Evolutionary conservation across 805 yeast genomes (phyloP).

Genomic region (Cyberlindnera saturnus): DNA sequence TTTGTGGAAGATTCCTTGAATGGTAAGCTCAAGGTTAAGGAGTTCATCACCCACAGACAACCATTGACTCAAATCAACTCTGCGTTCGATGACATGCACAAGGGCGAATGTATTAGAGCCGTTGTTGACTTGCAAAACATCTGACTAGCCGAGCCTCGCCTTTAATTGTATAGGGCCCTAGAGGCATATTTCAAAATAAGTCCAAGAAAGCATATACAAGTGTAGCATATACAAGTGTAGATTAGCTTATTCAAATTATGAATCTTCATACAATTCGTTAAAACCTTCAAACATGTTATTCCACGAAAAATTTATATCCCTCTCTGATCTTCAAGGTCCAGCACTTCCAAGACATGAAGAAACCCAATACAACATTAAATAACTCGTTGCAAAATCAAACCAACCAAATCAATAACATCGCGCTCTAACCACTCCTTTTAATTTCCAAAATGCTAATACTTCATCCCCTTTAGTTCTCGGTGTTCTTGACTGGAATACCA

Average conservation of each 20-base stretch:
- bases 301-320: too few relatives aligned
- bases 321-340: too few relatives aligned
- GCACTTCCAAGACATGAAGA: too few relatives aligned
- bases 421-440: not conserved
- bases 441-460: not conserved
- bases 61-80: constrained; percentile 69
- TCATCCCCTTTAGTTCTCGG: not conserved
- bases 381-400: not conserved
- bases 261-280: too few relatives aligned
- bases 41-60: constrained; percentile 90
- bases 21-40: constrained; percentile 85
- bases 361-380: not conserved
- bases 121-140: constrained; percentile 48
- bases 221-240: too few relatives aligned
- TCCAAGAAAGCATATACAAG: too few relatives aligned
- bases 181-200: not conserved
- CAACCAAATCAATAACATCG: too few relatives aligned
- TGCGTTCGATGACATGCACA: constrained; percentile 93
- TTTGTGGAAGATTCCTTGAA: constrained; percentile 79
- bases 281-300: too few relatives aligned
- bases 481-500: constrained; percentile 1
- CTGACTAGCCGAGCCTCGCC: constrained; percentile 5
- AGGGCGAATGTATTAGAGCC: constrained; percentile 91
- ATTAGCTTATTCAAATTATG: too few relatives aligned
- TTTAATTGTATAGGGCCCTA: not conserved